A percentile compares a stretch with the other conserved stretches of the same genome.
phyloP scores from a whole-genome alignment of 495 filamentous ascomycete genomes.

The Aspergillus ellipticus region DNA sequence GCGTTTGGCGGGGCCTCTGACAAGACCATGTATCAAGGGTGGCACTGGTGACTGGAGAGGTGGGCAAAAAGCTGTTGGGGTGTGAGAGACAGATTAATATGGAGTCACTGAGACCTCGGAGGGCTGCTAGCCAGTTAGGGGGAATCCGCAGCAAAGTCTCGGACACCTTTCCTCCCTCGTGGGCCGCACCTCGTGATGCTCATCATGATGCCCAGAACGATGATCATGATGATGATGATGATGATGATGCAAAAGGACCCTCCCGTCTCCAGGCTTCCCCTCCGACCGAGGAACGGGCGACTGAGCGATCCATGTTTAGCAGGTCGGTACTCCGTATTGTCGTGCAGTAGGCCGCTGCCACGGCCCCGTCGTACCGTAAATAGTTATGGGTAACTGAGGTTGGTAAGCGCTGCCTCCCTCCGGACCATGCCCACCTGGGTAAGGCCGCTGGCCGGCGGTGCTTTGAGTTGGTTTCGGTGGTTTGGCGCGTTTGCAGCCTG shows the following conservation, averaged over 20 bases:
- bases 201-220: conserved; percentile 24
- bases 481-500: neutral
- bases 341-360: neutral
- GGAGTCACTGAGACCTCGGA: neutral
- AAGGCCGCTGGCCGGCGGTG: no score
- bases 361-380: neutral
- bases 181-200: conserved; percentile 23
- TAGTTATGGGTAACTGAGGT: no score
- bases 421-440: neutral
- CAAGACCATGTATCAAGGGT: conserved; percentile 3
- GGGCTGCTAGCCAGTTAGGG: neutral
- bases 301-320: conserved; percentile 8
- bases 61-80: neutral
- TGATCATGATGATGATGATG: neutral
- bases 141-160: neutral
- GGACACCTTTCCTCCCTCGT: neutral
- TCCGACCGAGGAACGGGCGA: conserved; percentile 13
- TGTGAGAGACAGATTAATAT: conserved; percentile 13
- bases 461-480: neutral
- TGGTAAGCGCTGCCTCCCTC: neutral
- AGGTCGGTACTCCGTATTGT: neutral
- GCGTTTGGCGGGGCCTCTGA: conserved; percentile 8
- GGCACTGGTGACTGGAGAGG: neutral
- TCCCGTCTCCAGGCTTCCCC: conserved; percentile 3
- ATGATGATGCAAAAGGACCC: conserved; percentile 28